Evolutionary conservation across 2,329 filamentous ascomycete genomes (phyloP).

Genomic region (Fusarium circinatum): DNA sequence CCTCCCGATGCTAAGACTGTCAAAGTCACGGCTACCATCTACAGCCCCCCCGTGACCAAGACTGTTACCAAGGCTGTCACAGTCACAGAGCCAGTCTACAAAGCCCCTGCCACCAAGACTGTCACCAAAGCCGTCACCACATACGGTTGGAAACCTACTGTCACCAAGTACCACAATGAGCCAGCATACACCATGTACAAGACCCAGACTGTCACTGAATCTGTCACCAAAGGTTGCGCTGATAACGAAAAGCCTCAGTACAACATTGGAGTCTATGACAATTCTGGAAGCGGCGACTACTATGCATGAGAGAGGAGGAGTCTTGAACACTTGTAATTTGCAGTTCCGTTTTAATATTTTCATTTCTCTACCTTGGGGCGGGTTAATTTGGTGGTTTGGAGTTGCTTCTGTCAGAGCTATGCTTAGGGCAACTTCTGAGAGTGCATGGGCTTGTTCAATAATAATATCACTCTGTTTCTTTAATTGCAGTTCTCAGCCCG

Average conservation of each 20-base stretch:
- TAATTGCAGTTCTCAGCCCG: fast-evolving
- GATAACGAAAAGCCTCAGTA: neutral
- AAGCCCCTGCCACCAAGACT: neutral
- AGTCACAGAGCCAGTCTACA: neutral
- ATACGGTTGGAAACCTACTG: neutral
- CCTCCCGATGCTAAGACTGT: neutral
- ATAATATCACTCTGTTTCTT: neutral
- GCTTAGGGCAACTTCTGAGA: neutral
- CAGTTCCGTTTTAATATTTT: neutral
- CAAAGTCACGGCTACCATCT: neutral
- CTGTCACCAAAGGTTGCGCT: neutral
- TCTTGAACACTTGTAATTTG: neutral
- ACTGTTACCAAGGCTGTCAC: neutral
- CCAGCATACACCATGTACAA: slow-evolving; percentile 4
- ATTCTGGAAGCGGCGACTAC: neutral
- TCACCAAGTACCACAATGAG: slow-evolving; percentile 1
- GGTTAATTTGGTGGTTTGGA: neutral
- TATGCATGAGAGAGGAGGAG: neutral
- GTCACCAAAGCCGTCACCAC: neutral
- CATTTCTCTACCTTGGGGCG: neutral
- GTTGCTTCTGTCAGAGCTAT: neutral
- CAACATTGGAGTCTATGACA: neutral
- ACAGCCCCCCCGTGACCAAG: neutral
- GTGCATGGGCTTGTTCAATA: neutral
- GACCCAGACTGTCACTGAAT: neutral